Conservation (phyloP, 129 eudicot species). For the Ambrosia trifida region DNA sequence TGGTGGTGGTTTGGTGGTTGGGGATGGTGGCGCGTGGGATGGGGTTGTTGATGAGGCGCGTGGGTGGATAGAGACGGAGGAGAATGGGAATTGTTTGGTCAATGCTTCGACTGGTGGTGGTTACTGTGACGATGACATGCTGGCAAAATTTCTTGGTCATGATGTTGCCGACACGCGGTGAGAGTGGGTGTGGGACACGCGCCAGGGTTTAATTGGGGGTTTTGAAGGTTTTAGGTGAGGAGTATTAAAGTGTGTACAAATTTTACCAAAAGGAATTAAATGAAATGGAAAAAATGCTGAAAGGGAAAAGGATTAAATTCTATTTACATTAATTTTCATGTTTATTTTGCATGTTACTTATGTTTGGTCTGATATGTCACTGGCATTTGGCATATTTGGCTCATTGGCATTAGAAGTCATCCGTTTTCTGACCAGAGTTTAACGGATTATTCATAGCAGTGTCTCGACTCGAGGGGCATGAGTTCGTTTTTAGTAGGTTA, state of each 20-base stretch:
- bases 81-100: background rate
- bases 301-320: background rate
- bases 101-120: background rate
- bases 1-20: constrained; percentile 20
- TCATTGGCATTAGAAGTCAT: too few relatives aligned
- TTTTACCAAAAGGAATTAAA: background rate
- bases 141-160: background rate
- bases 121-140: too few relatives aligned
- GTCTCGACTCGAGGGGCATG: too few relatives aligned
- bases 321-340: background rate
- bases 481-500: too few relatives aligned
- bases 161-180: background rate
- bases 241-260: background rate
- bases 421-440: too few relatives aligned
- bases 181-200: background rate
- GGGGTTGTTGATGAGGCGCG: constrained; percentile 36
- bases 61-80: constrained; percentile 28
- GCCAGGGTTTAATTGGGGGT: background rate
- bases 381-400: too few relatives aligned
- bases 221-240: background rate
- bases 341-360: constrained; percentile 5
- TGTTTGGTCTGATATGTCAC: background rate
- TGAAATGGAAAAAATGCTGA: background rate
- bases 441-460: too few relatives aligned
- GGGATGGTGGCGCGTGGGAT: constrained; percentile 53